Evolutionary conservation across 1,284 basidiomycete genomes (phyloP), one percentile per base, ranked within the genome.

Genomic region (Ustilago tritici): DNA sequence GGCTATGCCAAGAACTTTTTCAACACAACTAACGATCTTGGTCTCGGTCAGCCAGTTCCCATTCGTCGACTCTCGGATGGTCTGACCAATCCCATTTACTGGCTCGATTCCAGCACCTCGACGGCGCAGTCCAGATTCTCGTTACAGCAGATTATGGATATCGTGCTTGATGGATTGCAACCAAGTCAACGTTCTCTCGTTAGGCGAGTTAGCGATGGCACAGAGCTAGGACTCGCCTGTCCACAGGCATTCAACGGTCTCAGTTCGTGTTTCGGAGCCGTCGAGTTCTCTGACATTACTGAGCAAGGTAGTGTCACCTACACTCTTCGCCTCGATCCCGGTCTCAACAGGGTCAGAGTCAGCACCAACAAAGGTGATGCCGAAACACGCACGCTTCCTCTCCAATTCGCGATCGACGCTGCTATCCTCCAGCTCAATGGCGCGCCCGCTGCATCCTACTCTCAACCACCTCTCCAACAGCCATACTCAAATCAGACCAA

Each of bases 391-490:
- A 88, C 92, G 34, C 83, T 93, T 19, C 93, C 93, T 1, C 82
- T 93, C 15, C 93, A 94, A 78, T 92, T 92, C 89, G 92, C 92
- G 5, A 87, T 94, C 38, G 93, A 93, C 78, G 88, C 90, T 80
- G 92, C 91, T 70, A 58, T 61, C 49, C 90, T 92, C 72, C 91
- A 93, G 36, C 89, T 71, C 53, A 65, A 71, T 46, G 62, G 65
- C 41, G 62, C 65, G 9, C 61, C 91, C 70, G 86, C 89, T 89
- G 73, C 61, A 0, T 52, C 56, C 35, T 69, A 61, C 52, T 34
- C 54, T 1, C 65, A 69, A 10, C 32, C 61, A 34, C 66, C 71
- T 0, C 82, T 90, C 40, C 90, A 92, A 82, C 92, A 92, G 91
- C 91, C 92, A 0, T 93, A 90, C 83, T 90, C 91, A 0, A 89